These are phyloP conservation scores for Wickerhamiella alocasiicola DNA, from an alignment of 805 yeast genomes.

Conservation along the genomic window DNA sequence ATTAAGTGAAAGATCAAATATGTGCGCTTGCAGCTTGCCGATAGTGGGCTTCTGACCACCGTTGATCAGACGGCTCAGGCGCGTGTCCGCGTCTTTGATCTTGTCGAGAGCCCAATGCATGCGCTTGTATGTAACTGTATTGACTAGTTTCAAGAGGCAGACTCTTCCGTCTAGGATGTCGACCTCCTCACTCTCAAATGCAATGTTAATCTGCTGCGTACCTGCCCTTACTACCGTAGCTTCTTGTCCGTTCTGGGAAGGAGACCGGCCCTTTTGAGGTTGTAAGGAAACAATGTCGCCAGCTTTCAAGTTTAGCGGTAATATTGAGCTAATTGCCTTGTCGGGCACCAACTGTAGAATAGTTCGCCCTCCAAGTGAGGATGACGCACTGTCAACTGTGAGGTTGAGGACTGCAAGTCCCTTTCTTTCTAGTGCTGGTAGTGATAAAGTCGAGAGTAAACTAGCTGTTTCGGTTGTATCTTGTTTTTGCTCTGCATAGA, in stretches of 20 bases:
- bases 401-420: constrained; percentile 72
- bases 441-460: constrained; percentile 38
- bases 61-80: neutral
- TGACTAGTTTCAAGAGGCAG: constrained; percentile 54
- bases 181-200: constrained; percentile 48
- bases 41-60: neutral
- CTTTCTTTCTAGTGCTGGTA: constrained; percentile 50
- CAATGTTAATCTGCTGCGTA: constrained; percentile 38
- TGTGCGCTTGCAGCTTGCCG: constrained; percentile 21
- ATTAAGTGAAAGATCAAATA: constrained; percentile 40
- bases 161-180: constrained; percentile 37
- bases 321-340: constrained; percentile 29
- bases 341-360: constrained; percentile 53
- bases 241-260: constrained; percentile 30
- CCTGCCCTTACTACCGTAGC: constrained; percentile 56
- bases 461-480: constrained; percentile 39
- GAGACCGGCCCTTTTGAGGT: constrained; percentile 16
- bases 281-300: constrained; percentile 33
- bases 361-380: constrained; percentile 70
- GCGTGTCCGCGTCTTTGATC: neutral
- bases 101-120: constrained; percentile 62
- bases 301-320: constrained; percentile 39
- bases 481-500: constrained; percentile 38
- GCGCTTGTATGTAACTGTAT: constrained; percentile 30
- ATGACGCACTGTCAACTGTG: constrained; percentile 43